These are phyloP conservation scores for Hawksworthiomyces lignivorus DNA, from an alignment of 2,329 filamentous ascomycete genomes.

Conservation along the genomic window DNA sequence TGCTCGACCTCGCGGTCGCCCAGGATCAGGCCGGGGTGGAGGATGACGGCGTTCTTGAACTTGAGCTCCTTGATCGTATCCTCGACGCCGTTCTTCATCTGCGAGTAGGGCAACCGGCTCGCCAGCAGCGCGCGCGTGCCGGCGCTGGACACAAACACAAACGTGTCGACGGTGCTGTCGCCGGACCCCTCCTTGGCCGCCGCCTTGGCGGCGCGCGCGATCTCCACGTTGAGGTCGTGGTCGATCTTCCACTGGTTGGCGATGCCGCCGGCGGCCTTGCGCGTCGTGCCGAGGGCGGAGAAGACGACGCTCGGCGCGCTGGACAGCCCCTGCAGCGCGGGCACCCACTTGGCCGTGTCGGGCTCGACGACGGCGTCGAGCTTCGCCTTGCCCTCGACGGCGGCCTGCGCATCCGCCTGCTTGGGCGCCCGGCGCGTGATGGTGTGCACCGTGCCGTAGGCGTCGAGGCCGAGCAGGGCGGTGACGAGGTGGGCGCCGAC, in stretches of 20 bases:
- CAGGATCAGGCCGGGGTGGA: constrained; percentile 67
- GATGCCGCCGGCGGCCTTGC: constrained; percentile 64
- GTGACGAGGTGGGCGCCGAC: constrained; percentile 68
- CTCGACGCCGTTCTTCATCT: constrained; percentile 86
- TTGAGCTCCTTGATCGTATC: constrained; percentile 62
- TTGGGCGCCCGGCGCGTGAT: constrained; percentile 60
- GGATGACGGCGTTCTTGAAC: constrained; percentile 71
- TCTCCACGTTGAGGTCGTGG: constrained; percentile 73
- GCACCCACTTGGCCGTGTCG: constrained; percentile 63
- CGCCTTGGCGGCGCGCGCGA: constrained; percentile 66
- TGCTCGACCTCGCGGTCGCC: constrained; percentile 60
- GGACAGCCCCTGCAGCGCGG: constrained; percentile 44
- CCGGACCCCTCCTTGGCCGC: too few species aligned
- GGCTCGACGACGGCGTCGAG: constrained; percentile 58
- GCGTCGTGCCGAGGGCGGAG: constrained; percentile 74
- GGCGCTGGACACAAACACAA: constrained; percentile 64
- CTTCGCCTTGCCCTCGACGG: constrained; percentile 52
- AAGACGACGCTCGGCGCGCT: constrained; percentile 55
- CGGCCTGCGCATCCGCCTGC: constrained; percentile 35
- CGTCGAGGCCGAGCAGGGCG: constrained; percentile 47
- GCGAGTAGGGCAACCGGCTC: constrained; percentile 41
- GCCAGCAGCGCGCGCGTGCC: constrained; percentile 35
- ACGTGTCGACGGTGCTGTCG: constrained; percentile 65
- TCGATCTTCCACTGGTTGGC: constrained; percentile 82
- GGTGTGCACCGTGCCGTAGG: constrained; percentile 49